Evolutionary conservation across 2,329 filamentous ascomycete species (phyloP).

Genomic region (Emergomyces orientalis): DNA sequence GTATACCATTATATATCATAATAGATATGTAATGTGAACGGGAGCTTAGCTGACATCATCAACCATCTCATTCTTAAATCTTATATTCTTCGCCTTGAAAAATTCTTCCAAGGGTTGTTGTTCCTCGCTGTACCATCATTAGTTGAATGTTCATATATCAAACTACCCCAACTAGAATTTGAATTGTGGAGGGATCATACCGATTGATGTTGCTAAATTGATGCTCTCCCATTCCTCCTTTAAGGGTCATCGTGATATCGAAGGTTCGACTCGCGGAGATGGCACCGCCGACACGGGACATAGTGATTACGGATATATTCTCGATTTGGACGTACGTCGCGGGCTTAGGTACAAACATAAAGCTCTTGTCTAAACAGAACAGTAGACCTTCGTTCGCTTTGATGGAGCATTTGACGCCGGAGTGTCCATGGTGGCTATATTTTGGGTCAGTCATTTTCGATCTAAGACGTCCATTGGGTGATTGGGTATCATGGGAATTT

Average conservation of each 20-base stretch:
- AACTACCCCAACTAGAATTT: neutral
- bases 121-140: slow-evolving; percentile 55
- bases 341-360: slow-evolving; percentile 98
- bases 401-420: slow-evolving; percentile 98
- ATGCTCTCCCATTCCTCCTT: slow-evolving; percentile 74
- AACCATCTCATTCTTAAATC: slow-evolving; percentile 97
- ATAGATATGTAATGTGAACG: neutral
- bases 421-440: slow-evolving; percentile 72
- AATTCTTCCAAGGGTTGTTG: slow-evolving; percentile 94
- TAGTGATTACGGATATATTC: slow-evolving; percentile 81
- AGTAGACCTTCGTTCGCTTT: slow-evolving; percentile 97
- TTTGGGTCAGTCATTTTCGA: slow-evolving; percentile 11
- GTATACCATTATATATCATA: slow-evolving; percentile 12
- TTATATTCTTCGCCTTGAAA: slow-evolving; percentile 90
- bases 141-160: slow-evolving; percentile 18
- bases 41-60: slow-evolving; percentile 61
- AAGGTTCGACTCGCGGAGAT: slow-evolving; percentile 92
- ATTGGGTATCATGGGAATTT: slow-evolving; percentile 6
- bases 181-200: slow-evolving; percentile 27
- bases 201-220: slow-evolving; percentile 99
- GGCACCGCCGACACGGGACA: slow-evolving; percentile 89
- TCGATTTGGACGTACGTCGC: slow-evolving; percentile 96
- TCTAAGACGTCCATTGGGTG: slow-evolving; percentile 8
- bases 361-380: slow-evolving; percentile 94
- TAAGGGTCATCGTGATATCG: slow-evolving; percentile 88